Percentiles rank a stretch among this genome's conserved stretches.
Conservation (phyloP, 306 rosid species). For the Urtica urens region DNA sequence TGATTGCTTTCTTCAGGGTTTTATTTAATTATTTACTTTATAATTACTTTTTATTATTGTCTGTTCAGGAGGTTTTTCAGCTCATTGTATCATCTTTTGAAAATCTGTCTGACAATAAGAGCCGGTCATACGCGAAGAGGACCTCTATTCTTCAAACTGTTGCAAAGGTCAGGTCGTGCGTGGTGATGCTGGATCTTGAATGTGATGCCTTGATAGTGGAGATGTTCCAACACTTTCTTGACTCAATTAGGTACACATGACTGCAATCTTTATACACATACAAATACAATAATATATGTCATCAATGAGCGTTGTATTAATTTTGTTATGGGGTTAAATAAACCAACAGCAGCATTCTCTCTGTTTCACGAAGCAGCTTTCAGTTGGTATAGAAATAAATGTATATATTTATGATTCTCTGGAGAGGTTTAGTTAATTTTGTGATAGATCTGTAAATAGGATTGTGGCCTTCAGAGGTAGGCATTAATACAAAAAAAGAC, state of each 20-base stretch:
- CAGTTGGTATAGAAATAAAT: too few species aligned
- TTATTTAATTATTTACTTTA: not conserved
- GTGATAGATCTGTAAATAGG: too few species aligned
- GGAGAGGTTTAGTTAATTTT: too few species aligned
- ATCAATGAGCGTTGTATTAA: too few species aligned
- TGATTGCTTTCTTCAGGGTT: not conserved
- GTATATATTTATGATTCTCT: too few species aligned
- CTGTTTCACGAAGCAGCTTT: too few species aligned
- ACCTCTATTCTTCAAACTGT: slow-evolving; percentile 74
- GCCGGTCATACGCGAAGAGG: slow-evolving; percentile 59
- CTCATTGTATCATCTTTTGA: slow-evolving; percentile 85
- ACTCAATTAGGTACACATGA: slow-evolving; percentile 49
- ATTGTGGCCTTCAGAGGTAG: too few species aligned
- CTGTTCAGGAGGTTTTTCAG: slow-evolving; percentile 68
- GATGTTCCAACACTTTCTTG: slow-evolving; percentile 87
- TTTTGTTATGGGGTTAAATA: too few species aligned
- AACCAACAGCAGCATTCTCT: too few species aligned
- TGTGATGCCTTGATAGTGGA: slow-evolving; percentile 69
- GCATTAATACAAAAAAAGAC: too few species aligned
- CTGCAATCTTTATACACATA: too few species aligned
- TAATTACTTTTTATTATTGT: slow-evolving; percentile 1
- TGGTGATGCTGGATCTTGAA: slow-evolving; percentile 91
- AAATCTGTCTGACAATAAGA: slow-evolving; percentile 51
- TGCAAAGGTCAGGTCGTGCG: slow-evolving; percentile 87
- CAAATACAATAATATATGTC: too few species aligned